phyloP scores from a whole-genome alignment of 176 grass and related monocot species.

The Triticum turgidum region DNA sequence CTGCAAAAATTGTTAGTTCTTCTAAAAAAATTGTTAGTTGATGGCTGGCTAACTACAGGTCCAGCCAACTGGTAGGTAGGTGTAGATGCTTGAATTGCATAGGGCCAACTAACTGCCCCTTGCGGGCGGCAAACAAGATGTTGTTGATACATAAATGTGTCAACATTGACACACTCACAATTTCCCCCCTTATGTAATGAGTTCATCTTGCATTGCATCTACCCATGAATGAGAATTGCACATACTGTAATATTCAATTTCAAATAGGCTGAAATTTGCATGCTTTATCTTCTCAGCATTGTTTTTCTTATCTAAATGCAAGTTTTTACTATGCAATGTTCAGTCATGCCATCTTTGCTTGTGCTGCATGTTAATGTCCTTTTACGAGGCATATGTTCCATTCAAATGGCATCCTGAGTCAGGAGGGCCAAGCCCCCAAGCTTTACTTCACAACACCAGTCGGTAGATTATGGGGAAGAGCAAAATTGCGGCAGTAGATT shows the following conservation, averaged over 20 bases:
- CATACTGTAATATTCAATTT: background rate
- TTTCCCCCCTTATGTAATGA: background rate
- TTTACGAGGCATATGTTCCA: no score
- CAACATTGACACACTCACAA: slow-evolving; percentile 32
- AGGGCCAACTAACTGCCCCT: slow-evolving; percentile 41
- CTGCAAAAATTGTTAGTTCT: background rate
- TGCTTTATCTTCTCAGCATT: background rate
- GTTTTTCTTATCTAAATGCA: background rate
- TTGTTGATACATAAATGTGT: slow-evolving; percentile 38
- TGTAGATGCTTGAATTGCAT: slow-evolving; percentile 39
- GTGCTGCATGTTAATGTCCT: background rate
- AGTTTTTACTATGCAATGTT: background rate
- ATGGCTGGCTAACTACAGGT: slow-evolving; percentile 31
- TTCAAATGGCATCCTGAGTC: no score
- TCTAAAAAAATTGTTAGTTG: slow-evolving; percentile 1
- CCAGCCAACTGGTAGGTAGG: slow-evolving; percentile 39
- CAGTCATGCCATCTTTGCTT: background rate
- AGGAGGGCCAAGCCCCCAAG: no score
- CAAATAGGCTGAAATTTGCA: background rate
- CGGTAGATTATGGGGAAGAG: no score
- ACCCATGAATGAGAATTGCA: background rate
- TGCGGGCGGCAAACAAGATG: slow-evolving; percentile 18
- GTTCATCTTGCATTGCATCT: slow-evolving; percentile 9
- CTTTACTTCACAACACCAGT: no score
- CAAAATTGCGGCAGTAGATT: no score